Base-by-base conservation (phyloP, 148 eudicot genomes). In the Rhododendron molle region DNA sequence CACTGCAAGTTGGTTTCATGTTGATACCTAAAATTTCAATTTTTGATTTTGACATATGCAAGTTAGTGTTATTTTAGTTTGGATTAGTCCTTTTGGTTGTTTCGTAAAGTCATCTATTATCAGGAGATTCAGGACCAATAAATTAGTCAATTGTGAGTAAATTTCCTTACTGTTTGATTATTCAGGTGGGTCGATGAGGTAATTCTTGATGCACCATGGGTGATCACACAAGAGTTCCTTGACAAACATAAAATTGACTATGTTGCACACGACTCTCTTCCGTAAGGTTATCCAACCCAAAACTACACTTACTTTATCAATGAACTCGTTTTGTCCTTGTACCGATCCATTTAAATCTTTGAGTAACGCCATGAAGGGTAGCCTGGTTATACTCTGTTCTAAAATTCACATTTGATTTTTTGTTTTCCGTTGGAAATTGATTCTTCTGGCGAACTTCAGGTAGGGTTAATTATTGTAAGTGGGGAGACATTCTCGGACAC, bases 181-280 rank as follows among this genome's bases (percentile, higher is more conserved):
- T 88, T 80, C 94, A 94, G 96, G 88, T 94, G 96, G 92, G 96
- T 94, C 43, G 96, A 94, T 87, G 96, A 92, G 89, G 96, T 94
- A 87, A 91, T 94, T 88, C 96, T 95, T 11, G 95, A 93, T 90
- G 96, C 96, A 60, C 96, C 96, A 16, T 94, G 96, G 96, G 95
- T 94, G 65, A 81, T 92, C 77, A 88, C 73, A 3, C 92, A 84
- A 78, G 96, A 94, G 73, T 94, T 94, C 47, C 88, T 94, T 58
- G 95, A 92, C 86, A 92, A 92, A 81, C 95, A 94, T 89, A 79
- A 84, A 72, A 94, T 94, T 85, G 95, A 92, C 89, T 94, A 87
- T 83, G 96, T 94, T 40, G 96, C 96, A 38, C 95, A 94, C 21
- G 96, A 94, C 72, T 89, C 96, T 90, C 92, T 94, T 80, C 96